A percentile compares a stretch with the other conserved stretches of the same genome.
These are phyloP conservation scores for Plectosphaerella sp. DNA, from an alignment of 2,329 filamentous ascomycete genomes.

Conservation along the genomic window DNA sequence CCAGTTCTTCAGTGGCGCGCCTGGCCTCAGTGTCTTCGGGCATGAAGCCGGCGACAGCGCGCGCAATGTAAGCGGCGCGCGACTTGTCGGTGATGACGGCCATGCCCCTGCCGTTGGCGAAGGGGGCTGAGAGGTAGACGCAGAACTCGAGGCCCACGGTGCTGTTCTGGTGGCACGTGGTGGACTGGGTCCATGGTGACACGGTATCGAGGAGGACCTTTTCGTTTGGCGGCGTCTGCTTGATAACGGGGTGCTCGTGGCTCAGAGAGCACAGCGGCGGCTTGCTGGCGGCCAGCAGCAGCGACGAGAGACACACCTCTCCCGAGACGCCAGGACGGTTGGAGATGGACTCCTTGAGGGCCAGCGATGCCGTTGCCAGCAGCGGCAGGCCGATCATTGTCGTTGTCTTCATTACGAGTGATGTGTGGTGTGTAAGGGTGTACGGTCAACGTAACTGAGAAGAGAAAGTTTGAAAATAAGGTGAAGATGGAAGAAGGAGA, in stretches of 20 bases:
- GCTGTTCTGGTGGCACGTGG: constrained; percentile 9
- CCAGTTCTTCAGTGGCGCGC: constrained; percentile 13
- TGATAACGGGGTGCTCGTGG: background rate
- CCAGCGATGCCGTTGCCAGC: constrained; percentile 4
- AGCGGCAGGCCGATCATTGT: background rate
- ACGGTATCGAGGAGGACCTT: background rate
- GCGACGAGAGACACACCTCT: constrained; percentile 11
- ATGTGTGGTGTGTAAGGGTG: background rate
- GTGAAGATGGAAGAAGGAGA: background rate
- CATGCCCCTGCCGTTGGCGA: constrained; percentile 31
- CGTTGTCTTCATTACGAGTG: constrained; percentile 8
- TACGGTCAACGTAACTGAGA: background rate
- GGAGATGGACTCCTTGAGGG: constrained; percentile 10
- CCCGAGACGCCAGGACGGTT: constrained; percentile 1
- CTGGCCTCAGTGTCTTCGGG: constrained; percentile 14
- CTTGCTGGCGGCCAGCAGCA: constrained; percentile 7
- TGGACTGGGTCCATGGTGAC: constrained; percentile 4
- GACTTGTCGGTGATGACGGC: constrained; percentile 29
- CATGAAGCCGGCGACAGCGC: constrained; percentile 20
- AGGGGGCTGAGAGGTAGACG: constrained; percentile 27
- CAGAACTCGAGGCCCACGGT: constrained; percentile 18
- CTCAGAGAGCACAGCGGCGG: constrained; percentile 5
- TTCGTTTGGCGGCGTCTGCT: constrained; percentile 10
- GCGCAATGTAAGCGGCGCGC: constrained; percentile 23
- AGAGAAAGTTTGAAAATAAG: background rate